These are phyloP conservation scores for Diphasiastrum complanatum DNA, from an alignment of 83 land plant species.

Conservation along the genomic window DNA sequence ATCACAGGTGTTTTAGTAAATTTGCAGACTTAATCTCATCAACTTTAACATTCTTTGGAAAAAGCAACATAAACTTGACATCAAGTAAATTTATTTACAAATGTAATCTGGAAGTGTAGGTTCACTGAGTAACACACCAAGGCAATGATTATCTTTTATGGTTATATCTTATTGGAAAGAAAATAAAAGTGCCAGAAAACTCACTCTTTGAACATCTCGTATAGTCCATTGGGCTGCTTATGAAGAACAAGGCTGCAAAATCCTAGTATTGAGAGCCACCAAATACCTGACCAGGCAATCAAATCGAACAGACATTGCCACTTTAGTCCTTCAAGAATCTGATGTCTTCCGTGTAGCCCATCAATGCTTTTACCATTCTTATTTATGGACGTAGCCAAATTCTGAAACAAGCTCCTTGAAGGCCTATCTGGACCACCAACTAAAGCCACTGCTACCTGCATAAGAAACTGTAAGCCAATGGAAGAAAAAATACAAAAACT, in stretches of 20 bases:
- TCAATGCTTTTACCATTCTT: background rate
- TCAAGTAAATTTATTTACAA: too few relatives aligned
- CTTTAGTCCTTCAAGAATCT: background rate
- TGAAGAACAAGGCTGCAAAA: conserved; percentile 54
- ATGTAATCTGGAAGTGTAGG: too few relatives aligned
- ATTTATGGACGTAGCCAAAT: too few relatives aligned
- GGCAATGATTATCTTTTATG: background rate
- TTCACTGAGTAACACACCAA: too few relatives aligned
- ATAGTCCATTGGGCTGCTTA: conserved; percentile 46
- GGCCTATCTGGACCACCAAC: conserved; percentile 72
- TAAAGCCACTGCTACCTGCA: conserved; percentile 56
- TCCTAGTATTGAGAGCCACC: conserved; percentile 54
- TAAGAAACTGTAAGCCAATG: too few relatives aligned
- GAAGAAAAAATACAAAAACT: conserved; percentile 4
- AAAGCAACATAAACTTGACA: too few relatives aligned
- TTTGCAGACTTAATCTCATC: too few relatives aligned
- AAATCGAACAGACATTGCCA: conserved; percentile 32
- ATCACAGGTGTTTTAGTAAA: too few relatives aligned
- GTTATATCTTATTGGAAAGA: background rate
- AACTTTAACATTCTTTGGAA: too few relatives aligned
- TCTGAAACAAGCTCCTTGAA: conserved; percentile 59
- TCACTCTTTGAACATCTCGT: conserved; percentile 78
- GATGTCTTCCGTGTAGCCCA: background rate
- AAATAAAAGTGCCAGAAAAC: conserved; percentile 5
- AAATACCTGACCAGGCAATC: conserved; percentile 54